Percentiles rank a stretch among this genome's conserved stretches.
Conservation (phyloP, 2,329 filamentous ascomycete species). For the Hypoxylon rubiginosum region DNA sequence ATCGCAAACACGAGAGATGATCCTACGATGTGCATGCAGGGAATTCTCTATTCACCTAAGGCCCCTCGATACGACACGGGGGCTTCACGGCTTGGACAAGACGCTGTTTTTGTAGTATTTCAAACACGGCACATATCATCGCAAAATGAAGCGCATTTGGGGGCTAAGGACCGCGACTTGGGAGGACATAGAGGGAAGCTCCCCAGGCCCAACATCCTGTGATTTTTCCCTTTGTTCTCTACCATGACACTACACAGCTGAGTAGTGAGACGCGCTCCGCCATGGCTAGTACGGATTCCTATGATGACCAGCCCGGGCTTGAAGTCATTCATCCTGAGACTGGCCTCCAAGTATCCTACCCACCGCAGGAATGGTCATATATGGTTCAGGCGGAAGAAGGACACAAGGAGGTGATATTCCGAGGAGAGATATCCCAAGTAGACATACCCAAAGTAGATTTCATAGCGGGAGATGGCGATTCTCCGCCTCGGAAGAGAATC, state of each 20-base stretch:
- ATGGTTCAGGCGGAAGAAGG: background rate
- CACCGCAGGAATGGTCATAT: background rate
- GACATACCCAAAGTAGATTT: too few relatives aligned
- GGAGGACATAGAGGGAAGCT: too few relatives aligned
- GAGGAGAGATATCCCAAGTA: background rate
- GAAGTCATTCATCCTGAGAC: constrained; percentile 10
- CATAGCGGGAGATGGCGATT: background rate
- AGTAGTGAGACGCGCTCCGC: constrained; percentile 11
- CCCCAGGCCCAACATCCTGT: too few relatives aligned
- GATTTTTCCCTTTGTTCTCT: constrained; percentile 6
- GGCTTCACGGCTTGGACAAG: too few relatives aligned
- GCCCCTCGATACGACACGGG: too few relatives aligned
- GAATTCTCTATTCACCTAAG: too few relatives aligned
- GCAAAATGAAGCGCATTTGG: too few relatives aligned
- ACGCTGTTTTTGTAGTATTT: too few relatives aligned
- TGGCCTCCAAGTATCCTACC: constrained; percentile 6
- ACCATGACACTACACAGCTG: background rate
- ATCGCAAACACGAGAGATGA: too few relatives aligned
- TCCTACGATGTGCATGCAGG: too few relatives aligned
- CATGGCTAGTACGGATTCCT: constrained; percentile 17
- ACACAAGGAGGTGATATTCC: background rate
- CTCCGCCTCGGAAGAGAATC: background rate
- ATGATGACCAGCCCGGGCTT: constrained; percentile 18
- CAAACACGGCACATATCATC: too few relatives aligned
- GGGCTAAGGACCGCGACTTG: too few relatives aligned